Evolutionary conservation across 2,329 filamentous ascomycete genomes (phyloP).

Genomic region (Talaromyces verruculosus): DNA sequence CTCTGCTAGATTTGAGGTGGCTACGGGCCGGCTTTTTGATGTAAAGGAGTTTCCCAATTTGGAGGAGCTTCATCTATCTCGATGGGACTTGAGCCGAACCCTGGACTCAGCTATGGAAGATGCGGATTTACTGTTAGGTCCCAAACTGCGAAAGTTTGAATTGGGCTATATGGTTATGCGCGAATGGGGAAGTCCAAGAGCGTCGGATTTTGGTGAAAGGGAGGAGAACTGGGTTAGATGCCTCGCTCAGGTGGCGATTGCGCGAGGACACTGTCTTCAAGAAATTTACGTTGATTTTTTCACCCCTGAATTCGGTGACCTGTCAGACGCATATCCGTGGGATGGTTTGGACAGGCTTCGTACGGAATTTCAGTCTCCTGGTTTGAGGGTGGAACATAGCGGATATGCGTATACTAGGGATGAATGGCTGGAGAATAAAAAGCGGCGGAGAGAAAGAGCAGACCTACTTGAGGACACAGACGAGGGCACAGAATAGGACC

Average conservation of each 20-base stretch:
- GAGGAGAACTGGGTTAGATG: not conserved
- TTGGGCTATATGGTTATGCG: not conserved
- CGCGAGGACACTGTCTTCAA: not conserved
- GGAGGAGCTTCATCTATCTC: not conserved
- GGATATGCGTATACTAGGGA: not conserved
- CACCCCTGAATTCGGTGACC: not conserved
- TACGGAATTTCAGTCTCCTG: not conserved
- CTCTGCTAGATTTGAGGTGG: not conserved
- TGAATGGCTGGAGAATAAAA: not conserved
- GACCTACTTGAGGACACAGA: too few species aligned
- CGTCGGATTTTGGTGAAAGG: not conserved
- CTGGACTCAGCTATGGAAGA: not conserved
- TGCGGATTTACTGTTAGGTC: not conserved
- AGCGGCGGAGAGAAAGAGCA: not conserved
- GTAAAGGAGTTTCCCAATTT: not conserved
- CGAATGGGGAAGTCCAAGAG: not conserved
- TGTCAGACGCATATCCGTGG: not conserved
- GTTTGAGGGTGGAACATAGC: not conserved
- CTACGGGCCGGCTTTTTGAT: not conserved
- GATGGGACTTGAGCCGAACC: not conserved
- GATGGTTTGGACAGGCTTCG: constrained; percentile 5
- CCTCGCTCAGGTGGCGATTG: not conserved
- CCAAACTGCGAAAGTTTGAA: not conserved
- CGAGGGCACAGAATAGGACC: too few species aligned
- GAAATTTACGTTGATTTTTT: not conserved